phyloP scores from a whole-genome alignment of 163 green algal genomes.

The Botryococcus braunii region DNA sequence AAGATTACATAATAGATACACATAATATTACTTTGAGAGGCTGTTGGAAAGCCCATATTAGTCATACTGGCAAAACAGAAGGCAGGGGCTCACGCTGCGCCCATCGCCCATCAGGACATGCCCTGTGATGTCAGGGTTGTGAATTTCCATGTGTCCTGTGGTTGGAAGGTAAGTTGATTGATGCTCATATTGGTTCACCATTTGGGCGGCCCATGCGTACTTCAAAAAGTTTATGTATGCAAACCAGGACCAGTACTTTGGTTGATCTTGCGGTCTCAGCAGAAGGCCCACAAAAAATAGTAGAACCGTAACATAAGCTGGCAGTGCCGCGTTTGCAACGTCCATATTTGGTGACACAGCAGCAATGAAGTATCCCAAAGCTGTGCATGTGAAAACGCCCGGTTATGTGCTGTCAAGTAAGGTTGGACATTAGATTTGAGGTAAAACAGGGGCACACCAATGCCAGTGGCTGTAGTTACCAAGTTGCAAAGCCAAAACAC shows the following conservation, averaged over 20 bases:
- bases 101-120: too few species aligned
- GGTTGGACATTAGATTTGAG: neutral
- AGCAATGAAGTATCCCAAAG: conserved; percentile 48
- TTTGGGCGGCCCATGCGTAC: conserved; percentile 31
- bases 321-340: conserved; percentile 51
- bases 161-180: too few species aligned
- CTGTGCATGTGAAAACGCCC: conserved; percentile 12
- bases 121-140: too few species aligned
- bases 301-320: conserved; percentile 24
- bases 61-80: too few species aligned
- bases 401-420: too few species aligned
- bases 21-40: too few species aligned
- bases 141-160: too few species aligned
- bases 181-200: conserved; percentile 44
- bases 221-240: conserved; percentile 33
- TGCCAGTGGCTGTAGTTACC: conserved; percentile 25
- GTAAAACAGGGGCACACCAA: conserved; percentile 19
- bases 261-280: conserved; percentile 7
- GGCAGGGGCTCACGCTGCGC: too few species aligned
- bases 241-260: conserved; percentile 23
- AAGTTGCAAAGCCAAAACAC: conserved; percentile 41
- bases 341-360: conserved; percentile 51
- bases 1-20: too few species aligned
- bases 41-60: too few species aligned
- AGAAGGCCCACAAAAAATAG: conserved; percentile 19